A percentile compares a stretch with the other conserved stretches of the same genome.
These are phyloP conservation scores for Myriosclerotinia duriaeana DNA, from an alignment of 2,329 filamentous ascomycete genomes.

Conservation along the genomic window DNA sequence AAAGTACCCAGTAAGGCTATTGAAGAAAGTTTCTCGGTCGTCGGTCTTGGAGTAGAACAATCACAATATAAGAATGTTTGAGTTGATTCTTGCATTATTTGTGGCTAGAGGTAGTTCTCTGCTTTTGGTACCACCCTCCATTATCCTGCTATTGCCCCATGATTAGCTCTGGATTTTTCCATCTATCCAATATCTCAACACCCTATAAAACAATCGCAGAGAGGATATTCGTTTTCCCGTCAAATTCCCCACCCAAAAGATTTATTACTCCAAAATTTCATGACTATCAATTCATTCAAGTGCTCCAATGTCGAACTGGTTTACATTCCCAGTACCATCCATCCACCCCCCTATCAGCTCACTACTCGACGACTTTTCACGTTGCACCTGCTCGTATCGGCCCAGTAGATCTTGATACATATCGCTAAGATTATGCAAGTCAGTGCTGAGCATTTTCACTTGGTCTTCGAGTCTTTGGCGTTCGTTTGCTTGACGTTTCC, in stretches of 20 bases:
- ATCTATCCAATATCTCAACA: conserved; percentile 6
- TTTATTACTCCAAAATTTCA: neutral
- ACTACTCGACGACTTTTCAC: conserved; percentile 18
- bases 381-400: conserved; percentile 19
- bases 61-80: neutral
- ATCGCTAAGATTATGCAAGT: conserved; percentile 19
- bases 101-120: conserved; percentile 6
- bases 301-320: conserved; percentile 4
- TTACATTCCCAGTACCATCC: neutral
- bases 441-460: conserved; percentile 22
- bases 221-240: neutral
- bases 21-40: conserved; percentile 1
- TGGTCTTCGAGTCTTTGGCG: conserved; percentile 22
- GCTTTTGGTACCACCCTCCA: neutral
- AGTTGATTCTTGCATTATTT: conserved; percentile 4
- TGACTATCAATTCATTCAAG: conserved; percentile 5
- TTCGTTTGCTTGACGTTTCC: conserved; percentile 24
- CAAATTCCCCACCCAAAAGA: neutral
- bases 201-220: conserved; percentile 4
- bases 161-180: conserved; percentile 21
- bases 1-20: neutral
- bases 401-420: conserved; percentile 21
- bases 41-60: neutral
- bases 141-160: conserved; percentile 4
- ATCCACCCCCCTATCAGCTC: conserved; percentile 19